phyloP scores from a whole-genome alignment of 495 filamentous ascomycete genomes.

The Symbiotaphrina buchneri region DNA sequence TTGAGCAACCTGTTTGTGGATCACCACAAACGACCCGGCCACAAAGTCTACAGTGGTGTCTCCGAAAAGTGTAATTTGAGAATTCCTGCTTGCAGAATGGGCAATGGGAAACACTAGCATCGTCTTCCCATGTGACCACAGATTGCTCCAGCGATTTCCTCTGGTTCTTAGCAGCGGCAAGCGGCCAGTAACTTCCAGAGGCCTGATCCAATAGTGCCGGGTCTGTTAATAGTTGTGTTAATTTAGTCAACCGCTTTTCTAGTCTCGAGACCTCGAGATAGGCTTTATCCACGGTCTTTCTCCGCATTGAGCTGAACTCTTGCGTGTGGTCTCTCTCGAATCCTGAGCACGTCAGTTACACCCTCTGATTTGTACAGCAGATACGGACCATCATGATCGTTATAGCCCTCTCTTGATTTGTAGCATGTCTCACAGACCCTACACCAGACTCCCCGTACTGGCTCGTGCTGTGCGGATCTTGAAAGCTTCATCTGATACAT shows the following conservation, averaged over 20 bases:
- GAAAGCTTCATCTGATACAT: constrained; percentile 99
- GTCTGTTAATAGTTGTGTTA: constrained; percentile 63
- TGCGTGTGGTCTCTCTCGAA: constrained; percentile 43
- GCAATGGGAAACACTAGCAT: constrained; percentile 54
- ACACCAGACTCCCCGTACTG: constrained; percentile 81
- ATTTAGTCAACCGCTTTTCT: constrained; percentile 76
- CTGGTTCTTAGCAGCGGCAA: constrained; percentile 35
- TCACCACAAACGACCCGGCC: constrained; percentile 86
- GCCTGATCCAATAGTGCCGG: constrained; percentile 36
- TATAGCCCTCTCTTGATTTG: constrained; percentile 88
- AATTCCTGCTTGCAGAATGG: constrained; percentile 94
- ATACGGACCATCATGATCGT: constrained; percentile 50
- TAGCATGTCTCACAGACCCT: constrained; percentile 95
- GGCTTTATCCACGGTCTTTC: constrained; percentile 60
- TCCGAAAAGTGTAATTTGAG: constrained; percentile 62
- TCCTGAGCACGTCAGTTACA: constrained; percentile 13
- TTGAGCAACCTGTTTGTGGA: constrained; percentile 59
- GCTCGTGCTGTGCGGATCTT: constrained; percentile 73
- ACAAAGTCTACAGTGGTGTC: constrained; percentile 89
- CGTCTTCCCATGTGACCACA: constrained; percentile 88
- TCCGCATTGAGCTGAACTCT: constrained; percentile 40
- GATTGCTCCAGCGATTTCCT: constrained; percentile 71
- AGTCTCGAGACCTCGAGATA: constrained; percentile 70
- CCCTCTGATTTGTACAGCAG: not conserved
- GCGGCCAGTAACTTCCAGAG: constrained; percentile 25